A percentile compares a stretch with the other conserved stretches of the same genome.
Conservation (phyloP, 495 filamentous ascomycete species). For the Aspergillus affinis region DNA sequence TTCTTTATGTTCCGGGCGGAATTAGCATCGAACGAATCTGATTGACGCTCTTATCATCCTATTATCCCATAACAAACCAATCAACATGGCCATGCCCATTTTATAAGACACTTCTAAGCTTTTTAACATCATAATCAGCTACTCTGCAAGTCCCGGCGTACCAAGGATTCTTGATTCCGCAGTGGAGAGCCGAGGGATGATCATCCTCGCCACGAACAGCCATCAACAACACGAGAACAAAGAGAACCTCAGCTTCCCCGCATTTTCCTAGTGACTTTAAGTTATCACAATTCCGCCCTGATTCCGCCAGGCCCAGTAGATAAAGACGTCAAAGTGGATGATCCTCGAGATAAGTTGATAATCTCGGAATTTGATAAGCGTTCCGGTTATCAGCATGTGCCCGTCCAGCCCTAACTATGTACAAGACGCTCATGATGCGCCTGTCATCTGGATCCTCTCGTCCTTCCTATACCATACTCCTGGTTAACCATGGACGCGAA, state of each 20-base stretch:
- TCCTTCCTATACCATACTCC: background rate
- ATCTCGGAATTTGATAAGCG: constrained; percentile 18
- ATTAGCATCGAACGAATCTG: too few relatives aligned
- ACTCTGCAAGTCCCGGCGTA: background rate
- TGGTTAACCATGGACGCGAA: constrained; percentile 14
- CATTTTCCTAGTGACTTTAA: background rate
- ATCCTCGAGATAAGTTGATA: background rate
- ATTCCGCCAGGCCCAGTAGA: background rate
- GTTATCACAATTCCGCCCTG: background rate
- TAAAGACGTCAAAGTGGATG: background rate
- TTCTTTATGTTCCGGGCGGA: too few relatives aligned
- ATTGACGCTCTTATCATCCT: too few relatives aligned
- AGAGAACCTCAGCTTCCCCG: background rate
- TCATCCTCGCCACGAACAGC: background rate
- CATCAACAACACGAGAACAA: too few relatives aligned
- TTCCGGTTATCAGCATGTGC: constrained; percentile 14
- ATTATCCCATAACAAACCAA: too few relatives aligned
- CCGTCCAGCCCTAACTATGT: constrained; percentile 8
- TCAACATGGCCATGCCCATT: too few relatives aligned
- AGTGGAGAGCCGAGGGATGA: background rate
- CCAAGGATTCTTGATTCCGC: background rate
- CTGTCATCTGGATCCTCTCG: background rate
- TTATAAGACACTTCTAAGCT: too few relatives aligned
- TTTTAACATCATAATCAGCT: background rate
- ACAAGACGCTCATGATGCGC: background rate